Evolutionary conservation across 2,329 filamentous ascomycete species (phyloP), one percentile per base, ranked within the genome.

Genomic region (Verruconis gallopava): DNA sequence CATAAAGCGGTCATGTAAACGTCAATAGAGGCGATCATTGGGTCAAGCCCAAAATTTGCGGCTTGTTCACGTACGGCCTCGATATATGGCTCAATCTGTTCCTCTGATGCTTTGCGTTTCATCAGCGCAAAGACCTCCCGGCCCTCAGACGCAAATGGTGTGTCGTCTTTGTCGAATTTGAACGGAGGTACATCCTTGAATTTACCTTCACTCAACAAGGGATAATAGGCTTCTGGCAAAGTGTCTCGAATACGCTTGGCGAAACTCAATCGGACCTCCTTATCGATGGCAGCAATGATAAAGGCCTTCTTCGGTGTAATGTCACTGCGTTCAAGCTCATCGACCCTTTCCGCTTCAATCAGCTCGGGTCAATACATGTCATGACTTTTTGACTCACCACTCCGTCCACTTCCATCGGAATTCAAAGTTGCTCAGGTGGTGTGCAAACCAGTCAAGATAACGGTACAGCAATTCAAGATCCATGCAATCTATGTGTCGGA

Each of bases 401-500:
- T 98, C 91, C 13, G 82, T 80, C 91, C 91, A 98, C 63, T 96
- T 96, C 91, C 91, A 98, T 6, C 91, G 91, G 59, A 96, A 98
- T 41, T 93, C 91, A 57, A 98, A 98, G 65, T 98, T 98, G 65
- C 88, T 95, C 50, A 98, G 66, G 65, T 98, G 91, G 59, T 98
- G 91, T 14, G 89, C 76, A 56, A 98, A 98, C 91, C 91, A 98
- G 59, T 96, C 89, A 56, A 94, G 70, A 63, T 96, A 96, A 19
- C 91, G 77, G 54, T 88, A 81, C 43, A 70, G 73, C 34, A 98
- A 67, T 62, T 96, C 88, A 37, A 95, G 68, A 55, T 98, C 91
- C 68, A 96, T 78, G 2, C 72, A 74, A 45, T 85, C 79, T 6
- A 84, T 68, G 57, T 81, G 86, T 48, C 83, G 77, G 66, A 94